A percentile compares a stretch with the other conserved stretches of the same genome.
Conservation (phyloP, 345 rosid genomes). For the Turritis glabra region DNA sequence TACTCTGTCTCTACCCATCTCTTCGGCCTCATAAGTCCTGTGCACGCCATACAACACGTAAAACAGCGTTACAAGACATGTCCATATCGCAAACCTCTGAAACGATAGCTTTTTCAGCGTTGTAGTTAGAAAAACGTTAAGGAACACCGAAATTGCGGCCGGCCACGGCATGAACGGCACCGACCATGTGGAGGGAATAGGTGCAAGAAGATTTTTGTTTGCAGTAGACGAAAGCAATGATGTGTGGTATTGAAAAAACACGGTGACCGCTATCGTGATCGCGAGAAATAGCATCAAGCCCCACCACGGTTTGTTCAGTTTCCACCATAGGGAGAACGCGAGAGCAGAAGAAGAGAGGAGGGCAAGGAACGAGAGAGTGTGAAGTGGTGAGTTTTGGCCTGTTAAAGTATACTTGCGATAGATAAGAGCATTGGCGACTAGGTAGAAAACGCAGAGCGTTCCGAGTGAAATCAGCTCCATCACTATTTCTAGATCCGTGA, state of each 20-base stretch:
- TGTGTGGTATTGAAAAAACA: constrained; percentile 48
- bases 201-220: constrained; percentile 16
- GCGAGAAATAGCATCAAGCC: constrained; percentile 51
- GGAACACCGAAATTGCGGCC: constrained; percentile 67
- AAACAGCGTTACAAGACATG: constrained; percentile 61
- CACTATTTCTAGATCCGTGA: constrained; percentile 73
- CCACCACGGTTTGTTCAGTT: constrained; percentile 57
- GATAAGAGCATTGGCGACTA: constrained; percentile 88
- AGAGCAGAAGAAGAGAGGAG: constrained; percentile 61
- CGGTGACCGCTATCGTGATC: constrained; percentile 43
- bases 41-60: constrained; percentile 89
- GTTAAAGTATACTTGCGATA: constrained; percentile 58
- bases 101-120: constrained; percentile 59
- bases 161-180: constrained; percentile 98
- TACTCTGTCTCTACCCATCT: constrained; percentile 40
- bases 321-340: constrained; percentile 74
- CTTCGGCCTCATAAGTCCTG: constrained; percentile 80
- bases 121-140: constrained; percentile 73
- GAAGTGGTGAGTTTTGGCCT: constrained; percentile 50
- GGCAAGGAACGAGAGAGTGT: constrained; percentile 64
- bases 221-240: constrained; percentile 30
- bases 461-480: constrained; percentile 72
- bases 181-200: constrained; percentile 47
- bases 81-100: constrained; percentile 75
- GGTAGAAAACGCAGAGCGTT: constrained; percentile 83